These are phyloP conservation scores for Echria macrotheca DNA, from an alignment of 495 filamentous ascomycete species.

Conservation along the genomic window DNA sequence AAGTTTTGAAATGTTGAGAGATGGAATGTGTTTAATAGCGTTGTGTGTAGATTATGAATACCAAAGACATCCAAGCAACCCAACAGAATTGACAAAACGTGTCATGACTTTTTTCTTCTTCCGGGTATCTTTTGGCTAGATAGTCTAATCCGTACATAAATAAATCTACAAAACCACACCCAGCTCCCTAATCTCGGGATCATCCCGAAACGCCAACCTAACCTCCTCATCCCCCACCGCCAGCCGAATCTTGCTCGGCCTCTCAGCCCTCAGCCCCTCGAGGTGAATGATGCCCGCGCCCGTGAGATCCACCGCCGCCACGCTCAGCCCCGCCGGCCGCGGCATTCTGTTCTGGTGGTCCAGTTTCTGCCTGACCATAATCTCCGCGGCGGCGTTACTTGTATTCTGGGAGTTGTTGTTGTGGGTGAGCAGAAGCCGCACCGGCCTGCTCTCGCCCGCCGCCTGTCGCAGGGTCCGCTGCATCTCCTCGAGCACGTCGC, in stretches of 20 bases:
- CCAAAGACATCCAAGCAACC: too few species aligned
- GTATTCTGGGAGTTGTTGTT: slow-evolving; percentile 7
- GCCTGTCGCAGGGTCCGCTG: slow-evolving; percentile 59
- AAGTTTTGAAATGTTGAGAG: slow-evolving; percentile 31
- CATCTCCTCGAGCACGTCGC: slow-evolving; percentile 90
- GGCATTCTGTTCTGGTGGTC: slow-evolving; percentile 8
- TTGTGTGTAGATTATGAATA: too few species aligned
- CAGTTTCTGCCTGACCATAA: slow-evolving; percentile 7
- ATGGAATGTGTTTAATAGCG: too few species aligned
- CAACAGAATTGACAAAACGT: too few species aligned
- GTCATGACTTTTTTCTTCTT: background rate
- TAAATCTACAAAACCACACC: slow-evolving; percentile 41
- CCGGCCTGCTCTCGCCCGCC: slow-evolving; percentile 45
- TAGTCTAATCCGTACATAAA: too few species aligned
- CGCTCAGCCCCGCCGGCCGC: slow-evolving; percentile 61
- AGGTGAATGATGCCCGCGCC: slow-evolving; percentile 83
- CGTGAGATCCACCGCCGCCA: slow-evolving; percentile 72
- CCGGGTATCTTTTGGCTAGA: slow-evolving; percentile 9
- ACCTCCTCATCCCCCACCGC: slow-evolving; percentile 88
- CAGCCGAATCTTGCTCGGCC: slow-evolving; percentile 79
- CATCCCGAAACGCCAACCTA: slow-evolving; percentile 77
- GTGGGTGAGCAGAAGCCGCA: slow-evolving; percentile 26
- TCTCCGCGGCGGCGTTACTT: slow-evolving; percentile 10
- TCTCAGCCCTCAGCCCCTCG: slow-evolving; percentile 70
- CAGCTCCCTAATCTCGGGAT: slow-evolving; percentile 75